Evolutionary conservation across 257 asterid genomes (phyloP).

Genomic region (Knoxia roxburghii): DNA sequence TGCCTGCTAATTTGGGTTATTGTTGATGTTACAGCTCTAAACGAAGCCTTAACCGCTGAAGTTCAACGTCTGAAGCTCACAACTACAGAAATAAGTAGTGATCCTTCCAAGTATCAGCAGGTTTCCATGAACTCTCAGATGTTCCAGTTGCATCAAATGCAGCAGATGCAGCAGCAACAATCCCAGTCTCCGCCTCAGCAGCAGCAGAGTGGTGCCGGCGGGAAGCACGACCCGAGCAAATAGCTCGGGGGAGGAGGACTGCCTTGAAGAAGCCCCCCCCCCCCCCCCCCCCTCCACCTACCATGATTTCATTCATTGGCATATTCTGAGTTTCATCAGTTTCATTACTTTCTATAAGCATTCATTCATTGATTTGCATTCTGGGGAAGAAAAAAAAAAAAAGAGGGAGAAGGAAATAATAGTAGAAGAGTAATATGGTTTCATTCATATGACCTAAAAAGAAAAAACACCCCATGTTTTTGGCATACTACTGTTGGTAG

Average conservation of each 20-base stretch:
- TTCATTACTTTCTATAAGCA: slow-evolving; percentile 22
- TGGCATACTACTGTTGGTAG: background rate
- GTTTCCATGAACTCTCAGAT: slow-evolving; percentile 42
- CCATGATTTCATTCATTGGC: background rate
- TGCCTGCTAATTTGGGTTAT: background rate
- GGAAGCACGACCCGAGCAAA: slow-evolving; percentile 31
- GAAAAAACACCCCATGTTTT: slow-evolving; percentile 2
- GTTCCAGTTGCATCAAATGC: slow-evolving; percentile 40
- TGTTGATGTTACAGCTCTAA: slow-evolving; percentile 41
- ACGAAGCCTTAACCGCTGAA: slow-evolving; percentile 51
- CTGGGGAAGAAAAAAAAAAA: background rate
- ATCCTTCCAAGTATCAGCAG: slow-evolving; percentile 47
- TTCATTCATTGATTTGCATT: slow-evolving; percentile 40
- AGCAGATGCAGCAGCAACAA: slow-evolving; percentile 31
- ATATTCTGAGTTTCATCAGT: background rate
- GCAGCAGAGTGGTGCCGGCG: slow-evolving; percentile 25
- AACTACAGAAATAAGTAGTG: slow-evolving; percentile 38
- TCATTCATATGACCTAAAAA: too few relatives aligned
- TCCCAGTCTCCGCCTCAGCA: slow-evolving; percentile 21
- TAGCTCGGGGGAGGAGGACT: slow-evolving; percentile 11
- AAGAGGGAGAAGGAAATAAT: background rate
- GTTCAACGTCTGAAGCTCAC: slow-evolving; percentile 57
- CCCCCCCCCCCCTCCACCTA: too few relatives aligned
- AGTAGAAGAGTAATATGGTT: background rate
- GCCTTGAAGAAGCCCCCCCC: background rate